Evolutionary conservation across 768 basidiomycete species (phyloP), one percentile per base, ranked within the genome.

Genomic region (Mrakia blollopis): DNA sequence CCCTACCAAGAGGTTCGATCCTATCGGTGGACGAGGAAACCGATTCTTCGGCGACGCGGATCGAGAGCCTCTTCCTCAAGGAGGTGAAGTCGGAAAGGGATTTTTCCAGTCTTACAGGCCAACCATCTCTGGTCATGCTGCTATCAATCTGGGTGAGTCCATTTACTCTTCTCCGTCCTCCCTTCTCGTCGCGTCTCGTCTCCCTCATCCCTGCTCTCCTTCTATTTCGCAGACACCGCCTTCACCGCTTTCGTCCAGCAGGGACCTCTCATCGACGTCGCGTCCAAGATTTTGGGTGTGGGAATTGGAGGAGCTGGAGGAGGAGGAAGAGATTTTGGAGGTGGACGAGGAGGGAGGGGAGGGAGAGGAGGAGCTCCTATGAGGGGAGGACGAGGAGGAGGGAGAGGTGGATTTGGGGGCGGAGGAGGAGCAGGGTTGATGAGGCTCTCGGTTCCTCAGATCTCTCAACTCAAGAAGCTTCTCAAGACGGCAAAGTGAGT

Each of bases 221-320:
- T 18, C 13, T 50, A 3, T 9, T 50, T 50, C 44, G 44, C 18
- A 50, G 47, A 50, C 21, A 50, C 47, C 16, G 83, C 81, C 7
- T 83, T 80, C 78, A 82, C 82, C 6, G 83, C 83, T 5, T 84
- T 84, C 79, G 76, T 83, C 39, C 77, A 80, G 16, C 72, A 80
- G 35, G 83, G 83, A 35, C 82, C 83, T 7, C 78, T 81, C 13
- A 72, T 82, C 50, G 80, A 83, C 39, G 81, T 84, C 14, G 82
- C 83, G 47, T 67, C 73, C 28, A 81, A 80, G 54, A 80, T 84
- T 68, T 76, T 84, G 28, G 67, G 73, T 39, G 44, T 76, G 1
- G 72, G 62, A 6, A 79, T 80, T 16, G 77, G 72, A 8, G 73
- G 81, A 39, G 54, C 35, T 25, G 73, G 61, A 18, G 37, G 37